Base-by-base conservation (phyloP, 1,284 basidiomycete genomes). In the Irpex lacteus region DNA sequence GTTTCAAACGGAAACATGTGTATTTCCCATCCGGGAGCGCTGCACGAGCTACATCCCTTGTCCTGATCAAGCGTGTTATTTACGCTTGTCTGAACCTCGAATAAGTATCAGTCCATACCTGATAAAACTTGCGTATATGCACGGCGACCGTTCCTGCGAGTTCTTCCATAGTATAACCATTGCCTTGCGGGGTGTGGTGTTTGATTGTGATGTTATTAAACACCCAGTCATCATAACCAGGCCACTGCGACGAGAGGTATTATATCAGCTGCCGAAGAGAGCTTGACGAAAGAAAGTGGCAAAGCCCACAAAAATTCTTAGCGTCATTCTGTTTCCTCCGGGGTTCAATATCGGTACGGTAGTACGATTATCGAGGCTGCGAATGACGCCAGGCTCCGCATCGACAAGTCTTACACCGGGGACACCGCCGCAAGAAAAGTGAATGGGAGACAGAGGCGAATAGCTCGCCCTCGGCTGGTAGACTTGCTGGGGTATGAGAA, bases 101-200 rank as follows among this genome's bases (percentile, higher is more conserved):
- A 5, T 9, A 26, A 36, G 26, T 13, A 59, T 6, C 15, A 15
- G 9, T n/a, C 53, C 62, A 19, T 55, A 49, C 57, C 13, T 62
- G 11, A 37, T 38, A 54, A 55, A 60, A 54, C 5, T 11, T n/a
- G 15, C 36, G 44, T n/a, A 66, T 37, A 15, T 40, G 58, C 3
- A 38, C 5, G 2, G 65, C 65, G 36, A 66, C 44, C 5, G 38
- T 13, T 3, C 50, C 18, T 9, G 62, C 62, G 6, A 66, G 55
- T 18, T 60, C 37, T 15, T 18, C 54, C 26, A 61, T 60, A 2
- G 44, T 63, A 36, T 61, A 53, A 5, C 59, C 59, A 21, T 59
- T 47, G 2, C 44, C 50, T 4, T 11, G 4, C 0, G 34, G 2
- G 7, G 44, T 38, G 32, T 60, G 60, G 37, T 66, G 52, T 13